A percentile compares a stretch with the other conserved stretches of the same genome.
phyloP scores from a whole-genome alignment of 2,329 filamentous ascomycete species.

The Pseudocercospora pini-densiflorae region DNA sequence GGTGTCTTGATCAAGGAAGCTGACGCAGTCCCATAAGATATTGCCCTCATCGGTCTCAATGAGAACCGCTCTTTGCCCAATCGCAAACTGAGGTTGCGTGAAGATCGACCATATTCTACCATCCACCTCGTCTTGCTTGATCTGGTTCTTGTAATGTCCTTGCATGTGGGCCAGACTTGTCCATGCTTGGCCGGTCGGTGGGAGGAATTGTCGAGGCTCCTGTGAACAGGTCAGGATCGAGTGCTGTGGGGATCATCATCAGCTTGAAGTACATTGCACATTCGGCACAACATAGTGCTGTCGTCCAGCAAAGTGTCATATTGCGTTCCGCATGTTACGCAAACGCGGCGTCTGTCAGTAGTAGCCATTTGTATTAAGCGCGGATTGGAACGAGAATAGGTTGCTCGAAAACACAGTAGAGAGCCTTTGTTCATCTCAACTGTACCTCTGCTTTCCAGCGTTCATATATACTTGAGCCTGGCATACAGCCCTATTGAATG shows the following conservation, averaged over 20 bases:
- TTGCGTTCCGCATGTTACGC: conserved; percentile 72
- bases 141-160: conserved; percentile 57
- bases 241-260: background rate
- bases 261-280: conserved; percentile 67
- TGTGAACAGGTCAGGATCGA: conserved; percentile 29
- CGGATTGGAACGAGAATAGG: too few relatives aligned
- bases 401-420: too few relatives aligned
- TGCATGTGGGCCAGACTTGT: conserved; percentile 57
- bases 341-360: conserved; percentile 59
- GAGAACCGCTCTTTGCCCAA: conserved; percentile 75
- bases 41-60: conserved; percentile 69
- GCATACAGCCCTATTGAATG: too few relatives aligned
- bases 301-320: conserved; percentile 59
- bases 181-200: conserved; percentile 67
- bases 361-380: conserved; percentile 6
- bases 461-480: too few relatives aligned
- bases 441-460: too few relatives aligned
- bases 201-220: conserved; percentile 71
- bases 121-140: conserved; percentile 54
- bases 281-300: conserved; percentile 62
- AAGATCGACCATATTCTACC: conserved; percentile 49
- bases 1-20: conserved; percentile 69
- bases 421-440: too few relatives aligned
- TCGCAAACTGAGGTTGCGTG: conserved; percentile 61
- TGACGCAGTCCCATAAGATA: conserved; percentile 78